These are phyloP conservation scores for Torulaspora delbrueckii DNA, from an alignment of 805 yeast species.

Conservation along the genomic window DNA sequence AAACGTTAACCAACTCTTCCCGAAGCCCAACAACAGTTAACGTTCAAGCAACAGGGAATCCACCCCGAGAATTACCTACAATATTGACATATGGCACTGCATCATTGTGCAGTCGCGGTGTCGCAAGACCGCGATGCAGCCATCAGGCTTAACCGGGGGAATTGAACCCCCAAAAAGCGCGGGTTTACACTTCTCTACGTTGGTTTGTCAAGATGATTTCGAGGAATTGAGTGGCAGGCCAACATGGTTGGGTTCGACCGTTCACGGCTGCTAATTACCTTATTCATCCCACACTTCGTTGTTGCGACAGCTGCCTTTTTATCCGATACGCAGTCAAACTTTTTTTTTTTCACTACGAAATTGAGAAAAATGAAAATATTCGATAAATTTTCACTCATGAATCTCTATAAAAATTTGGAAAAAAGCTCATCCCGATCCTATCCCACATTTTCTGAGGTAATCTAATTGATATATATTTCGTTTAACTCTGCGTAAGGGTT, in stretches of 20 bases:
- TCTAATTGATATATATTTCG: not conserved
- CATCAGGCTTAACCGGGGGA: not conserved
- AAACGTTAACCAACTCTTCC: constrained; percentile 8
- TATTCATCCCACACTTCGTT: not conserved
- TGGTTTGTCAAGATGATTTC: not conserved
- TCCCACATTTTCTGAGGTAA: not conserved
- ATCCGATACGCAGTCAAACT: not conserved
- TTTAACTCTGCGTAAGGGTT: not conserved
- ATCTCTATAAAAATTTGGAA: not conserved
- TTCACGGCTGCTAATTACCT: no score
- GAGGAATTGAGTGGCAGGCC: not conserved
- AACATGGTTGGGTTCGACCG: not conserved
- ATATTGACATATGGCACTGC: no score
- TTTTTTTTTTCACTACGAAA: not conserved
- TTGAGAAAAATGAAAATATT: not conserved
- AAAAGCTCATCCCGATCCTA: not conserved
- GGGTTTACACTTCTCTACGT: not conserved
- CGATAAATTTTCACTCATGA: constrained; percentile 1
- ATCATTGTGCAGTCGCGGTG: not conserved
- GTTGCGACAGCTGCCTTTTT: not conserved
- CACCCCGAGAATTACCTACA: no score
- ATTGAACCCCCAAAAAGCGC: not conserved
- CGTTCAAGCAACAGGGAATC: no score
- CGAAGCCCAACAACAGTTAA: not conserved
- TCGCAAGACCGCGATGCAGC: not conserved